These are phyloP conservation scores for Coemansia sp. DNA, from an alignment of 192 early-diverging fungal species.

Conservation along the genomic window DNA sequence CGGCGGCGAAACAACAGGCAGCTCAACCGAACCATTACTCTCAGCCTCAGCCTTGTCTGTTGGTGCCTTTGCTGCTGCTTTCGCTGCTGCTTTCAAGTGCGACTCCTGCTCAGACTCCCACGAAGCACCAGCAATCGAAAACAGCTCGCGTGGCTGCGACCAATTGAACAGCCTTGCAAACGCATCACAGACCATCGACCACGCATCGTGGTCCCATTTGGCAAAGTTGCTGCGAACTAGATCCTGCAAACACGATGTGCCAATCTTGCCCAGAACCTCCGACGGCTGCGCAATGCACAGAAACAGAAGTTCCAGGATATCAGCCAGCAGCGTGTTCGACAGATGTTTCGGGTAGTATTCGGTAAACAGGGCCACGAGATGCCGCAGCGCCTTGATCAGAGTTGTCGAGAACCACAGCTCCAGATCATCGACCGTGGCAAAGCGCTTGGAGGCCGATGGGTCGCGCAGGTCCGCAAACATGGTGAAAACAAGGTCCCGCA, in stretches of 20 bases:
- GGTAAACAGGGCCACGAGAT: slow-evolving; percentile 82
- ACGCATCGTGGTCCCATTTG: slow-evolving; percentile 69
- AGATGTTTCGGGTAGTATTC: slow-evolving; percentile 67
- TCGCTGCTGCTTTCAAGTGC: not conserved
- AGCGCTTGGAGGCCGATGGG: slow-evolving; percentile 57
- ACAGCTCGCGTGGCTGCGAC: slow-evolving; percentile 69
- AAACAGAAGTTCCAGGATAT: slow-evolving; percentile 75
- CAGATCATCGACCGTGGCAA: slow-evolving; percentile 81
- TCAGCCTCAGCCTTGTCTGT: not conserved
- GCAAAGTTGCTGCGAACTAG: slow-evolving; percentile 77
- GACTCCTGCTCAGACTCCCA: slow-evolving; percentile 19
- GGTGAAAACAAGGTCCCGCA: slow-evolving; percentile 83
- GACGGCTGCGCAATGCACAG: slow-evolving; percentile 93
- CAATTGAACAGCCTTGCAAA: slow-evolving; percentile 74
- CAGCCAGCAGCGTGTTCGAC: slow-evolving; percentile 71
- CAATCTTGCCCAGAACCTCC: slow-evolving; percentile 85
- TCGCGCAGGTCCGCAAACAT: slow-evolving; percentile 84
- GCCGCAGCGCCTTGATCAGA: slow-evolving; percentile 87
- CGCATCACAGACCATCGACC: slow-evolving; percentile 71
- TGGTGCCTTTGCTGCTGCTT: not conserved
- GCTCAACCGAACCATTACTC: not conserved
- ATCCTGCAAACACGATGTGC: slow-evolving; percentile 87
- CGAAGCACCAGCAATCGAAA: slow-evolving; percentile 43
- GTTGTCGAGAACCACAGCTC: slow-evolving; percentile 93
- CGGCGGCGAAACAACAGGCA: slow-evolving; percentile 26